Conservation (phyloP, 495 filamentous ascomycete genomes). For the Penicillium canariense region DNA sequence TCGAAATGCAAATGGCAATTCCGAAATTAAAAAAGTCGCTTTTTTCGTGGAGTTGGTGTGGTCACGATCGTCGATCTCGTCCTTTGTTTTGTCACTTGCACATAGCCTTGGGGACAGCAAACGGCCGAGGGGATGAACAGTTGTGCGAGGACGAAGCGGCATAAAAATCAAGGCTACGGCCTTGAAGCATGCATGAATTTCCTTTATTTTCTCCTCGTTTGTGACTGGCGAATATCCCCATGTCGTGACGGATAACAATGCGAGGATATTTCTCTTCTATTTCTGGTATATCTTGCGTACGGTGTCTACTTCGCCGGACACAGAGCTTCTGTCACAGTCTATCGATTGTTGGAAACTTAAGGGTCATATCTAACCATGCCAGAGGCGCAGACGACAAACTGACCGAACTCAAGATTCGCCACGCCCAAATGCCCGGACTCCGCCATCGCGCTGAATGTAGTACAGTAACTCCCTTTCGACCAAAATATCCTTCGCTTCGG, state of each 20-base stretch:
- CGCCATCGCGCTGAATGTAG: constrained; percentile 72
- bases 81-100: constrained; percentile 1
- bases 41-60: constrained; percentile 45
- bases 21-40: constrained; percentile 33
- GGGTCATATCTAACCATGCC: constrained; percentile 4
- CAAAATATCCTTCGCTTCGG: constrained; percentile 27
- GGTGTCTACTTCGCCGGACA: neutral
- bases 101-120: constrained; percentile 12
- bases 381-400: neutral
- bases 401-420: constrained; percentile 50
- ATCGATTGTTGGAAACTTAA: neutral
- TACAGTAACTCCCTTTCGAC: constrained; percentile 77
- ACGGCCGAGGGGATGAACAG: constrained; percentile 21
- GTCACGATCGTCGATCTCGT: constrained; percentile 23
- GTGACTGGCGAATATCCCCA: constrained; percentile 47
- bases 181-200: constrained; percentile 44
- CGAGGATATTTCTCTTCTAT: constrained; percentile 38
- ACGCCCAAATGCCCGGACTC: constrained; percentile 75
- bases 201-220: constrained; percentile 40
- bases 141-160: constrained; percentile 23
- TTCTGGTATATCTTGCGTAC: neutral
- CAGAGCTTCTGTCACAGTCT: neutral
- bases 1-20: constrained; percentile 40
- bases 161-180: constrained; percentile 29
- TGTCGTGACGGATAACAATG: constrained; percentile 42